phyloP scores from a whole-genome alignment of 73 alveolate genomes.

The Paramecium bursaria region DNA sequence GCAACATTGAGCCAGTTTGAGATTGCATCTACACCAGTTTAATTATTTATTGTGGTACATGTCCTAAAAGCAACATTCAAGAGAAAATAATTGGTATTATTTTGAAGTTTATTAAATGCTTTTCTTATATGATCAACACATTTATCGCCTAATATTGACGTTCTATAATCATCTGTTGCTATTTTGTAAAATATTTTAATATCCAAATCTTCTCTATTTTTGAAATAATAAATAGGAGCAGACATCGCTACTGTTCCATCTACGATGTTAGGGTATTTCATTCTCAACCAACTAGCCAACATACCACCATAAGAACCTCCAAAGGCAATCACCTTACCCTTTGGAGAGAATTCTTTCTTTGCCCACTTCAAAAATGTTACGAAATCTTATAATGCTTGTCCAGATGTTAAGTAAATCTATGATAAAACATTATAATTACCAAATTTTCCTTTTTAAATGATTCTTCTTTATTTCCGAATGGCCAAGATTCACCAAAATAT shows the following conservation, averaged over 20 bases:
- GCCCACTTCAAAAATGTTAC: slow-evolving; percentile 54
- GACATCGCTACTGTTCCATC: slow-evolving; percentile 60
- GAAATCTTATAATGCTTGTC: slow-evolving; percentile 77
- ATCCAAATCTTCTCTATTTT: slow-evolving; percentile 35
- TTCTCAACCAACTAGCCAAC: slow-evolving; percentile 75
- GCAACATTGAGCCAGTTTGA: slow-evolving; percentile 14
- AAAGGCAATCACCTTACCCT: slow-evolving; percentile 68
- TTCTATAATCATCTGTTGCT: slow-evolving; percentile 42
- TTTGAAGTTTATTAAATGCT: slow-evolving; percentile 15
- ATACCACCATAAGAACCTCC: slow-evolving; percentile 85
- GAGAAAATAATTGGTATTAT: neutral
- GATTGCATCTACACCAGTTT: neutral
- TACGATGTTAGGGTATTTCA: slow-evolving; percentile 69
- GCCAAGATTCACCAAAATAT: slow-evolving; percentile 80
- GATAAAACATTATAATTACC: no score
- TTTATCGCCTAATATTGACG: neutral
- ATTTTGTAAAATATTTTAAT: slow-evolving; percentile 64
- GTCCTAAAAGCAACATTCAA: slow-evolving; percentile 59
- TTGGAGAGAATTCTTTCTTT: neutral
- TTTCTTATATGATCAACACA: neutral
- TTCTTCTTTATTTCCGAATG: slow-evolving; percentile 74
- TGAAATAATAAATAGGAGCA: slow-evolving; percentile 54
- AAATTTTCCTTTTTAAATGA: slow-evolving; percentile 66
- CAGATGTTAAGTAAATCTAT: slow-evolving; percentile 75
- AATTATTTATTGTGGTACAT: slow-evolving; percentile 41